Base-by-base conservation (phyloP, 371 early-diverging fungal genomes). In the Saksenaea oblongispora region DNA sequence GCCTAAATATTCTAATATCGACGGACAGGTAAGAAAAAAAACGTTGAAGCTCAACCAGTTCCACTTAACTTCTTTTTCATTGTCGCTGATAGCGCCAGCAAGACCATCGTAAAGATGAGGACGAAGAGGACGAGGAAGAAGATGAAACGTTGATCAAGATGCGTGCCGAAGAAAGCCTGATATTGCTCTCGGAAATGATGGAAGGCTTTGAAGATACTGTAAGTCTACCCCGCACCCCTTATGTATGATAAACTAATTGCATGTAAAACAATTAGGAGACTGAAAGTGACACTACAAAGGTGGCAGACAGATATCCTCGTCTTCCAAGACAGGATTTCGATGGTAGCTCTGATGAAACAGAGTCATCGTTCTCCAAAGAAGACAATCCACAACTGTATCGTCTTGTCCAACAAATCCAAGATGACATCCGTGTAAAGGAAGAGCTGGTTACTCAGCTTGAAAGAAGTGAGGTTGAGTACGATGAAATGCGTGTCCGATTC, bases 371-470 rank as follows among this genome's bases (percentile, higher is more conserved):
- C 34, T 65, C 22, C 11, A 47, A 62, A 22, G 63, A 65, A 27
- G 58, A 58, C 26, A 61, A 74, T 24, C 68, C 71, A 13, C 68
- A 68, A n/a, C 31, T 76, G 1, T 57, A 64, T 2, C 71, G 71
- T 34, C 70, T 84, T 56, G 67, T 87, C 17, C 71, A 75, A 24
- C 84, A 87, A 66, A 83, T 88, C 31, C 86, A 87, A 54, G 74
- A 76, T 17, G 89, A 90, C 54, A 89, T 89, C 63, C 75, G 75
- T 47, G 84, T 86, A 54, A 84, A 83, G 66, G 83, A 83, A 54
- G 80, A 78, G 17, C 70, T 84, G 1, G 79, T 83, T 1, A 36
- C 51, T 17, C 82, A 80, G 58, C 72, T 86, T 1, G 87, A 84
- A 65, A 72, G 69, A 51, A 79, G 76, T 0, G 84, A 84, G 58